Base-by-base conservation (phyloP, 1,139 yeast genomes). In the Kodamaea ohmeri region DNA sequence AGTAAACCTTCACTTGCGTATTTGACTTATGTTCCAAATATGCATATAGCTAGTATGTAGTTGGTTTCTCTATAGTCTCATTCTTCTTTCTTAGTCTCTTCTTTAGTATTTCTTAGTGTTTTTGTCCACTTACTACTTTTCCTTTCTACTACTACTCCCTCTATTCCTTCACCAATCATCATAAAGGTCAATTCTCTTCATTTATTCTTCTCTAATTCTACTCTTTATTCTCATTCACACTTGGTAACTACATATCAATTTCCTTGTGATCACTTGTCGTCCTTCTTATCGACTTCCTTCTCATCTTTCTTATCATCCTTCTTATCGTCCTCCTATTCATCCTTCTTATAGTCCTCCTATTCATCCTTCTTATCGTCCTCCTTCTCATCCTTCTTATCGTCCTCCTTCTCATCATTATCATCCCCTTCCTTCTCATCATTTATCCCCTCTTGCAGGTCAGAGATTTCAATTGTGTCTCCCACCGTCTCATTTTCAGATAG, bases 401-500 rank as follows among this genome's bases (percentile, higher is more conserved):
- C 11, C 28, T 34, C 11, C 32, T 34, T 19, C n/a, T 12, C 6
- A 8, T 14, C 12, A 6, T 27, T 24, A n/a, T 21, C 15, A 16
- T 28, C 22, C 4, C 28, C 32, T 22, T 21, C 11, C 19, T 25
- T 25, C 3, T 33, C 18, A 11, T 34, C 25, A 11, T 25, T 8
- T 20, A 24, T 26, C 22, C 32, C 18, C 29, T 35, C 24, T 11
- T 35, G 30, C 31, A 32, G 28, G 26, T 52, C 56, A 25, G 29
- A 31, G 5, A 54, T 38, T 35, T 46, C 43, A 26, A 51, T 40
- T 30, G 42, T 47, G 32, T 52, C 52, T 6, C 56, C 55, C 6
- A 50, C 26, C 27, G 9, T 47, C 46, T 53, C 53, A 36, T 50
- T 57, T 11, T 44, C 37, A 4, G 56, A 56, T 17, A 56, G 34